Evolutionary conservation across 257 asterid genomes (phyloP), one percentile per base, ranked within the genome.

Genomic region (Lantana camara): DNA sequence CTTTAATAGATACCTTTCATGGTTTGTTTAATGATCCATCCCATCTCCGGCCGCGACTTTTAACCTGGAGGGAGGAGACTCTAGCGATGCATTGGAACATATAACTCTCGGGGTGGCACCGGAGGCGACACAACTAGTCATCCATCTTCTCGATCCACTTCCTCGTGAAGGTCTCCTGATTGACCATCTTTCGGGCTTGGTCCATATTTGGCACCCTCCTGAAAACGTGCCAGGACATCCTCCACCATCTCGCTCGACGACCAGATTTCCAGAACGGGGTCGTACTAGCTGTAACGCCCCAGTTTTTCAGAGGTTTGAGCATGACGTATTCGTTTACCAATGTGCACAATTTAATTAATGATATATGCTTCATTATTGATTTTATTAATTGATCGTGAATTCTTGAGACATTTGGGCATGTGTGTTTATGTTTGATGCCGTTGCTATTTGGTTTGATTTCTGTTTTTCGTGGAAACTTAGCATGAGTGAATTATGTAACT

Each of bases 261-360:
- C 87, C 87, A 82, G 0, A 70, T 80, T 72, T 47, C 76, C 48
- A 82, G 85, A 48, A 47, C 68, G 1, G 62, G n/a, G 1, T 82
- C 79, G 60, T 58, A n/a, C n/a, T n/a, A n/a, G n/a, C n/a, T n/a
- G n/a, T n/a, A n/a, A n/a, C n/a, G n/a, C n/a, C n/a, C n/a, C n/a
- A n/a, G n/a, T n/a, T n/a, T n/a, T n/a, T n/a, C n/a, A n/a, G n/a
- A n/a, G n/a, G n/a, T n/a, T n/a, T n/a, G n/a, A n/a, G n/a, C n/a
- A n/a, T n/a, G n/a, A n/a, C n/a, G n/a, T n/a, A n/a, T n/a, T n/a
- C n/a, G n/a, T n/a, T n/a, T n/a, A n/a, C n/a, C n/a, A n/a, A n/a
- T n/a, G n/a, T n/a, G n/a, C n/a, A n/a, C n/a, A n/a, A n/a, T n/a
- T n/a, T n/a, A n/a, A n/a, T n/a, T n/a, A n/a, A n/a, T n/a, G n/a